Conservation (phyloP, 140 eudicot genomes). For the Bidens hawaiensis region DNA sequence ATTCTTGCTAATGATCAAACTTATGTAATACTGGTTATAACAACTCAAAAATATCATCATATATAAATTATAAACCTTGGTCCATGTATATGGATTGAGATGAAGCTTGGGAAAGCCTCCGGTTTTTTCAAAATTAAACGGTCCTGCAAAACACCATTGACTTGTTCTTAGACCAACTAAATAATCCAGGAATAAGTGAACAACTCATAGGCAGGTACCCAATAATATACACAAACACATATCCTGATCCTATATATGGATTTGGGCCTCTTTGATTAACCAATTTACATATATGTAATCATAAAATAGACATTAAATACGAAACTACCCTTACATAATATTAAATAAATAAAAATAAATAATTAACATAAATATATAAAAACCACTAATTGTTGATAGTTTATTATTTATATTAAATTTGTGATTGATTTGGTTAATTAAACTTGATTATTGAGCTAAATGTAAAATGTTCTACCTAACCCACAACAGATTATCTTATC, state of each 20-base stretch:
- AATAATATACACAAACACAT: neutral
- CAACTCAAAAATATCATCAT: neutral
- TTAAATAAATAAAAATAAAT: no score
- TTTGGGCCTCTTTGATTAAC: no score
- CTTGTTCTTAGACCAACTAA: slow-evolving; percentile 8
- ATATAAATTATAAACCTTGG: slow-evolving; percentile 55
- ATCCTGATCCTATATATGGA: no score
- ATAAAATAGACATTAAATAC: no score
- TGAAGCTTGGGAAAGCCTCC: slow-evolving; percentile 74
- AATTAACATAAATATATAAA: neutral
- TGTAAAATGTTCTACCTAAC: neutral
- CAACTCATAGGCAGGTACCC: no score
- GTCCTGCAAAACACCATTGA: slow-evolving; percentile 50
- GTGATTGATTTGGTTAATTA: neutral
- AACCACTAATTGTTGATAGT: neutral
- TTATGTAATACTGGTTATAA: slow-evolving; percentile 3
- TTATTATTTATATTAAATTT: neutral
- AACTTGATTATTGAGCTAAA: slow-evolving; percentile 3
- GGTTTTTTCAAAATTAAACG: slow-evolving; percentile 82
- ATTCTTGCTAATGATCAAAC: slow-evolving; percentile 13
- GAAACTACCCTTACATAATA: no score
- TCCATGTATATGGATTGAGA: slow-evolving; percentile 90
- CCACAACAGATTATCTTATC: neutral
- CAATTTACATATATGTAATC: no score
- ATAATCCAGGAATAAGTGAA: no score